phyloP scores from a whole-genome alignment of 2,329 filamentous ascomycete genomes.

The Aphanoascus verrucosus region DNA sequence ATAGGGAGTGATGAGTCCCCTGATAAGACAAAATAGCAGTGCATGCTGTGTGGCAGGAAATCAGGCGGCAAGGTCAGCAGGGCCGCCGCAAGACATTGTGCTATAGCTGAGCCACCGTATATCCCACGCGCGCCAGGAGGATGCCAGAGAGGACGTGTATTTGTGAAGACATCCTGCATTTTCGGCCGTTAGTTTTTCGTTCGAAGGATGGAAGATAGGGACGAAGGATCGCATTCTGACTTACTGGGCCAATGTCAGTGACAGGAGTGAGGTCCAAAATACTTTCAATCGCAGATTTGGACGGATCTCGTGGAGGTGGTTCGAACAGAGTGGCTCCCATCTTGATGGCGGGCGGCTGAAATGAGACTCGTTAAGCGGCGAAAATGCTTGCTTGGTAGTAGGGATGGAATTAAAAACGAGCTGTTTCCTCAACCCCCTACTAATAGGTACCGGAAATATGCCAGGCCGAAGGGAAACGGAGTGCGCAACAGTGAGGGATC shows the following conservation, averaged over 20 bases:
- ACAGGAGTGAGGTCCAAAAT: conserved; percentile 76
- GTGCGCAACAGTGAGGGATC: background rate
- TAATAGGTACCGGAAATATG: no score
- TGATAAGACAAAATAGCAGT: conserved; percentile 96
- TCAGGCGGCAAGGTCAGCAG: conserved; percentile 70
- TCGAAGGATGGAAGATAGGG: background rate
- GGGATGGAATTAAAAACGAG: background rate
- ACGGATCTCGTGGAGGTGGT: conserved; percentile 60
- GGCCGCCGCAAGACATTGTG: conserved; percentile 78
- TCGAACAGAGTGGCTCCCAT: conserved; percentile 53
- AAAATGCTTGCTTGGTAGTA: background rate
- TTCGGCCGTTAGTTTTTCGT: background rate
- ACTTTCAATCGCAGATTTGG: conserved; percentile 76
- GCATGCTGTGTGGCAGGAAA: conserved; percentile 88
- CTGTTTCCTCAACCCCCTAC: background rate
- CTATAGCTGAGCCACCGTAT: conserved; percentile 86
- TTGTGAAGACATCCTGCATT: conserved; percentile 77
- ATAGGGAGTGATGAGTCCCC: conserved; percentile 77
- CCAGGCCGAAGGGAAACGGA: no score
- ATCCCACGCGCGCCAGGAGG: conserved; percentile 85
- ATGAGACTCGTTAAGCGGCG: background rate
- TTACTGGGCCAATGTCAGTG: conserved; percentile 47
- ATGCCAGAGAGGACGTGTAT: conserved; percentile 83
- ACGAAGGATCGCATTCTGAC: conserved; percentile 19
- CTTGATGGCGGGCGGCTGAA: background rate